Percentiles rank a stretch among this genome's conserved stretches.
Evolutionary conservation across 2,329 filamentous ascomycete species (phyloP).

Genomic region (Colletotrichum sp.): DNA sequence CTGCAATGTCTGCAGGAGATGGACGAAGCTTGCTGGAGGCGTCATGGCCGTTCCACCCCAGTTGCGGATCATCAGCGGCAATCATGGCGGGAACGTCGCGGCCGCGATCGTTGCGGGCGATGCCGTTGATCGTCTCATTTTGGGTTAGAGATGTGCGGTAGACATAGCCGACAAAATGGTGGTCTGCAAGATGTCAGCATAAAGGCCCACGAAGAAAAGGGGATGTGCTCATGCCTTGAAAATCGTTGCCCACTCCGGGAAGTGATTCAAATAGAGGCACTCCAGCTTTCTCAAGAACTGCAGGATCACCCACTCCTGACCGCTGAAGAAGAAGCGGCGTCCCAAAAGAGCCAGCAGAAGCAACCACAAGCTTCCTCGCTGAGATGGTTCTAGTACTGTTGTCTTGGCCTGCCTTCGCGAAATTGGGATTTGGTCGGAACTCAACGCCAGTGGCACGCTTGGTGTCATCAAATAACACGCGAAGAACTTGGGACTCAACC

Average conservation of each 20-base stretch:
- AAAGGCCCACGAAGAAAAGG: background rate
- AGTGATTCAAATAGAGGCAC: background rate
- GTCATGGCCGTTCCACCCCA: constrained; percentile 62
- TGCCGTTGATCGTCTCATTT: constrained; percentile 53
- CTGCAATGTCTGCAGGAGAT: constrained; percentile 51
- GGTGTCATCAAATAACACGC: background rate
- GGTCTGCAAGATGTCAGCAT: background rate
- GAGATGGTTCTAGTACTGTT: background rate
- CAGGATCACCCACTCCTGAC: background rate
- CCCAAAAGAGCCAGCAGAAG: background rate
- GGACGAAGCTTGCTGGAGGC: constrained; percentile 57
- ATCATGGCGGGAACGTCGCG: constrained; percentile 20
- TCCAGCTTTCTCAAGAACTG: background rate
- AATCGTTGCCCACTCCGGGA: background rate
- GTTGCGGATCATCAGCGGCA: constrained; percentile 30
- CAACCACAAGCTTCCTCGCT: background rate
- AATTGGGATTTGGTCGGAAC: background rate
- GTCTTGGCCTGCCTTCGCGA: background rate
- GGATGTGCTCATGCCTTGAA: background rate
- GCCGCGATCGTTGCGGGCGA: constrained; percentile 50
- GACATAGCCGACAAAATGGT: constrained; percentile 51
- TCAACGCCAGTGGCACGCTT: background rate
- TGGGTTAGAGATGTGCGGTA: constrained; percentile 47
- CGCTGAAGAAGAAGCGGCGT: background rate
- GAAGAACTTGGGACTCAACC: background rate